Base-by-base conservation (phyloP, 352 stramenopile species). In the Phytophthora gonapodyides region DNA sequence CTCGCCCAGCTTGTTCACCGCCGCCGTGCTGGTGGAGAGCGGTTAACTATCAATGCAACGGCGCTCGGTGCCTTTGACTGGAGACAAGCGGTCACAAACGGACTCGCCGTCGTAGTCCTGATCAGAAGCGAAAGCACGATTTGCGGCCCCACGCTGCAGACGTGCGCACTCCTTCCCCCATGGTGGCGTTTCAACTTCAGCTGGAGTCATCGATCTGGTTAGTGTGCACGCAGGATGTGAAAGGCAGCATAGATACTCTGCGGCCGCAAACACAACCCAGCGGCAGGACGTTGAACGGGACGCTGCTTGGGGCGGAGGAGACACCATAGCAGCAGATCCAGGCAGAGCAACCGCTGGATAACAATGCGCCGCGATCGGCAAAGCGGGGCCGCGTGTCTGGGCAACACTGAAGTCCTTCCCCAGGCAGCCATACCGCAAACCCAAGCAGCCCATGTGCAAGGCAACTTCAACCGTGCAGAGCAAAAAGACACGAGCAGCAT, bases 191-290 rank as follows among this genome's bases (percentile, higher is more conserved):
- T 61, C 46, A 57, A 64, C 56, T 30, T 60, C 40, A 37, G 33
- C 21, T 16, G 38, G 38, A 35, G 46, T 7, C 36, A 36, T 57
- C 56, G 44, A 60, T 59, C 47, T 59, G 57, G 47, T 41, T 59
- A 64, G 19, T 34, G 17, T 67, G 60, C 60, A 57, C 37, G 19
- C 33, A 47, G 16, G 59, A 67, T 67, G 61, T 63, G 60, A 67
- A 57, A 41, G 30, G 60, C 52, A 49, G 44, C 60, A 67, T 67
- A 67, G 52, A 67, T 63, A 67, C 60, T 63, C 60, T 19, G 42
- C 40, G 46, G 17, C 38, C 12, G 24, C 36, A 62, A 61, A 30
- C 42, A 30, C 33, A 13, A 15, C 19, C n/a, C 21, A 24, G 24
- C 51, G 42, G 16, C 33, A 30, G 37, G 11, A 54, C 31, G 31